phyloP scores from a whole-genome alignment of 176 grass and related monocot genomes.

The Oropetium thomaeum region DNA sequence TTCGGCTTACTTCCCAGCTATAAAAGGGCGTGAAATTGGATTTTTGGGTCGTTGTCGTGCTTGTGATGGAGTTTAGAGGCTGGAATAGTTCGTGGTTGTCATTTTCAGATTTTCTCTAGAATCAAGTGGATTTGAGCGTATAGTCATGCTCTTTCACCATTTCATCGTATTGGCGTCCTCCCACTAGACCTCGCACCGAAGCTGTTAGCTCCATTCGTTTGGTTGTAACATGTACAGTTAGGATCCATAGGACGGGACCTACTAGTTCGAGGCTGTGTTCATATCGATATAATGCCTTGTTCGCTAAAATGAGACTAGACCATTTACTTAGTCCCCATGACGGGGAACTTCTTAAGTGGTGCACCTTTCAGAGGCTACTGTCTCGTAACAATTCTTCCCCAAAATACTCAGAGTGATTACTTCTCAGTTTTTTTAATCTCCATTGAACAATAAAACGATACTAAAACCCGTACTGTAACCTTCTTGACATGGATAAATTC shows the following conservation, averaged over 20 bases:
- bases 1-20: conserved; percentile 10
- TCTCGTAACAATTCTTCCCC: background rate
- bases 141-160: background rate
- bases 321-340: background rate
- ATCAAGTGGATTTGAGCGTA: background rate
- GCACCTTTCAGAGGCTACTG: background rate
- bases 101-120: background rate
- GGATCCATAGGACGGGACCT: background rate
- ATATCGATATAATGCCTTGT: background rate
- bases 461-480: background rate
- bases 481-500: background rate
- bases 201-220: conserved; percentile 1
- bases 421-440: conserved; percentile 8
- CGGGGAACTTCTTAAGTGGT: background rate
- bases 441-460: background rate
- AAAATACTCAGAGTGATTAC: background rate
- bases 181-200: background rate
- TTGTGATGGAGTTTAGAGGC: conserved; percentile 3
- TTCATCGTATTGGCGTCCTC: background rate
- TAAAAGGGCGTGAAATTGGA: conserved; percentile 5
- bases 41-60: conserved; percentile 13
- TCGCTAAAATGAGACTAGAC: background rate
- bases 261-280: background rate
- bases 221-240: background rate
- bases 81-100: background rate